Conservation (phyloP, 345 rosid species). For the Acer negundo region DNA sequence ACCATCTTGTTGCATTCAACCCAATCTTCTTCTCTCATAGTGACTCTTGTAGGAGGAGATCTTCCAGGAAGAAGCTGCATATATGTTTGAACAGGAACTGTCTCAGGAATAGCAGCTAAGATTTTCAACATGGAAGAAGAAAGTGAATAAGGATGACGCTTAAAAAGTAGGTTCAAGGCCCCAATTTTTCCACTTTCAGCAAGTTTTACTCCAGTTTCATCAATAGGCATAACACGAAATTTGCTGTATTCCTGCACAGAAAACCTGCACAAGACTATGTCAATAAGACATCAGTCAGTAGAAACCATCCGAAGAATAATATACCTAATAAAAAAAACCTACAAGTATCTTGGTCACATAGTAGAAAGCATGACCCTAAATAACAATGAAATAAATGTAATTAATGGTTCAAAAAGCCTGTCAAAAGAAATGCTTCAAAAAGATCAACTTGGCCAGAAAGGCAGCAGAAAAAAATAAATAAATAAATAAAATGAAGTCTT, state of each 20-base stretch:
- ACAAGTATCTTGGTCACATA: not conserved
- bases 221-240: conserved; percentile 70
- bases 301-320: conserved; percentile 24
- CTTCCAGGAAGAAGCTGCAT: conserved; percentile 95
- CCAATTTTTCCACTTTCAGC: conserved; percentile 97
- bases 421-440: too few relatives aligned
- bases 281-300: conserved; percentile 44
- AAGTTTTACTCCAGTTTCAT: conserved; percentile 69
- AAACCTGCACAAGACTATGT: conserved; percentile 66
- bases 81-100: conserved; percentile 82
- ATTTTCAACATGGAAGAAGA: conserved; percentile 63
- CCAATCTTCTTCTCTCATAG: conserved; percentile 95
- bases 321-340: not conserved
- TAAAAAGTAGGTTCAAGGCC: conserved; percentile 85
- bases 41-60: conserved; percentile 59
- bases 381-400: not conserved
- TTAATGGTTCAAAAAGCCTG: not conserved
- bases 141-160: conserved; percentile 91
- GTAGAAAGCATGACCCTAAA: not conserved
- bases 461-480: not conserved
- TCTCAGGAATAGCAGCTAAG: conserved; percentile 87
- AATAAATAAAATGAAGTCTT: not conserved
- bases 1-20: conserved; percentile 89
- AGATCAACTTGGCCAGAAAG: not conserved
- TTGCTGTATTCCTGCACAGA: conserved; percentile 82